A percentile compares a stretch with the other conserved stretches of the same genome.
phyloP scores from a whole-genome alignment of 2,329 filamentous ascomycete species.

The Pseudocercospora cruenta region DNA sequence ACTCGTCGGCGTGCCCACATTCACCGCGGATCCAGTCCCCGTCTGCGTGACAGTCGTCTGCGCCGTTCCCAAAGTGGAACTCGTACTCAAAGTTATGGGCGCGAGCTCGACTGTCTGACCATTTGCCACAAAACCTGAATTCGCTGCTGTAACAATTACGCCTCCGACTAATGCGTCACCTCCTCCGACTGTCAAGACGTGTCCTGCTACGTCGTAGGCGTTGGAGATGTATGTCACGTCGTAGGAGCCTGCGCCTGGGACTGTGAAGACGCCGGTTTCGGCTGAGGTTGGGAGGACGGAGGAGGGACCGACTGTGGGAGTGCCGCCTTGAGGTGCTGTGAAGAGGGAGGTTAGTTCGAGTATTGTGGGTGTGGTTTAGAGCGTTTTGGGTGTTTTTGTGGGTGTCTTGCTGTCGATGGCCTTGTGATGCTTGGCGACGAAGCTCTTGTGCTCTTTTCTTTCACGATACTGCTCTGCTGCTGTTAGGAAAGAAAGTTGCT shows the following conservation, averaged over 20 bases:
- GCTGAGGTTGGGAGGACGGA: conserved; percentile 7
- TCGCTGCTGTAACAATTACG: conserved; percentile 18
- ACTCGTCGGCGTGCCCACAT: background rate
- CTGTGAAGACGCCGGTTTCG: conserved; percentile 25
- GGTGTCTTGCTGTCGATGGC: too few species aligned
- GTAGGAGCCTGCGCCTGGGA: conserved; percentile 23
- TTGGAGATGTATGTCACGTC: conserved; percentile 22
- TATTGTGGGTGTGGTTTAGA: background rate
- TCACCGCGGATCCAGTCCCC: background rate
- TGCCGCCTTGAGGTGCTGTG: background rate
- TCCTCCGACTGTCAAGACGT: conserved; percentile 24
- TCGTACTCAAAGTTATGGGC: conserved; percentile 5
- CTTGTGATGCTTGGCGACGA: too few species aligned
- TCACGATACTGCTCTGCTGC: background rate
- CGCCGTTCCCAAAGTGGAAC: background rate
- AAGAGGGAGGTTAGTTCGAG: conserved; percentile 4
- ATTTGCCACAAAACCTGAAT: conserved; percentile 12
- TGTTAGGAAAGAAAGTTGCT: background rate
- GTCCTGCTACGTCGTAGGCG: conserved; percentile 24
- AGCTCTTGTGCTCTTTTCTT: background rate
- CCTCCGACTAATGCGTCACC: conserved; percentile 22
- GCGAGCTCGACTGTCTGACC: conserved; percentile 15
- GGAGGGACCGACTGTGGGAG: background rate
- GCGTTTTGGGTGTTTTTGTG: too few species aligned
- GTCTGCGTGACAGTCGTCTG: conserved; percentile 5